Conservation (phyloP, 2,329 filamentous ascomycete genomes). For the Colletotrichum chrysophilum region DNA sequence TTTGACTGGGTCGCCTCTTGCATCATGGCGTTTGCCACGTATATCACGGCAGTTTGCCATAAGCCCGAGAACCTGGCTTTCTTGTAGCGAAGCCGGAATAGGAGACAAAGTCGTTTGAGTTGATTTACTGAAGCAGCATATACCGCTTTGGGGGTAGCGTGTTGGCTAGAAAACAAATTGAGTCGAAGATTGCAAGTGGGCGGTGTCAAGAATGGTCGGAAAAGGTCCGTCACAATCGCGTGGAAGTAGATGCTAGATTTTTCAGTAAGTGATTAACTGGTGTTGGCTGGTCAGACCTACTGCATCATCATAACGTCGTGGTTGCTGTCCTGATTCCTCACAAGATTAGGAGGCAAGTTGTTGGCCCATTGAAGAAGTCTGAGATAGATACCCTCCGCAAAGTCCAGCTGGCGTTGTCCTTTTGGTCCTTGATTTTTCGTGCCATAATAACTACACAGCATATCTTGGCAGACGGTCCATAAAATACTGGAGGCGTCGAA, state of each 20-base stretch:
- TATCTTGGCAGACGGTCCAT: background rate
- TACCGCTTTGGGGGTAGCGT: background rate
- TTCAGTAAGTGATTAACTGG: background rate
- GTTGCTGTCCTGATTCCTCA: background rate
- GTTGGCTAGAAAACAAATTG: background rate
- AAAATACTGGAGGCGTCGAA: background rate
- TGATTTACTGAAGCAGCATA: background rate
- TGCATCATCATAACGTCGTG: conserved; percentile 6
- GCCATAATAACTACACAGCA: background rate
- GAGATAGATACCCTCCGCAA: background rate
- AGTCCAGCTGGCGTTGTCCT: background rate
- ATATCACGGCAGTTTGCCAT: conserved; percentile 1
- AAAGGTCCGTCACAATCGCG: background rate
- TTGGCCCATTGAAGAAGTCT: background rate
- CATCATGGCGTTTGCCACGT: conserved; percentile 3
- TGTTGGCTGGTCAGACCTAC: background rate
- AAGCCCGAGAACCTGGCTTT: background rate
- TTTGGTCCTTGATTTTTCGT: too few species aligned
- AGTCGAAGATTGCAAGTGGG: background rate
- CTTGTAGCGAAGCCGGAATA: background rate
- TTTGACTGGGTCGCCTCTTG: background rate
- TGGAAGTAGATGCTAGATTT: conserved; percentile 5
- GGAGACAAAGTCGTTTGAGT: background rate
- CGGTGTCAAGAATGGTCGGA: background rate
- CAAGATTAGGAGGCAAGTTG: background rate